phyloP scores from a whole-genome alignment of 495 filamentous ascomycete genomes.

The Aspergillus steynii region DNA sequence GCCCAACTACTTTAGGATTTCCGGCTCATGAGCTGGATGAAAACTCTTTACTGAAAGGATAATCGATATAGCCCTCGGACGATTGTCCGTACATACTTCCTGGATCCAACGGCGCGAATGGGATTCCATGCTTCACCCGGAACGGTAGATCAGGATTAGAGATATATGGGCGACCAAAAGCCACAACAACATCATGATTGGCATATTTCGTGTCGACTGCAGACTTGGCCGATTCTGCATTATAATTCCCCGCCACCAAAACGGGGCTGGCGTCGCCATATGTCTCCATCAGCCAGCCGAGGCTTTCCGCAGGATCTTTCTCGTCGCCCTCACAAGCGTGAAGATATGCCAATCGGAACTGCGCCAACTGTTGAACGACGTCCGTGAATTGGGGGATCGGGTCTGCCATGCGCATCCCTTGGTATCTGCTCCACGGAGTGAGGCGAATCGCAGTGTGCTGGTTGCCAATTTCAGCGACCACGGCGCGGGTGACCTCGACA shows the following conservation, averaged over 20 bases:
- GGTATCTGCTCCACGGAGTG: slow-evolving; percentile 59
- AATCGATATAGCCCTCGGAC: slow-evolving; percentile 58
- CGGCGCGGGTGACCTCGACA: slow-evolving; percentile 59
- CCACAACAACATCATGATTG: slow-evolving; percentile 46
- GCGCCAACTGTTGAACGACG: no score
- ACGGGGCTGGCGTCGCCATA: slow-evolving; percentile 44
- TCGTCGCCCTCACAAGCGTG: no score
- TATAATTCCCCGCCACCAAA: slow-evolving; percentile 58
- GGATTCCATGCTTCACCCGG: slow-evolving; percentile 52
- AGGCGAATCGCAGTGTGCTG: slow-evolving; percentile 58
- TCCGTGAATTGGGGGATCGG: slow-evolving; percentile 55
- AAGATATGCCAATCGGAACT: no score
- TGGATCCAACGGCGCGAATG: slow-evolving; percentile 53
- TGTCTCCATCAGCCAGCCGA: slow-evolving; percentile 15
- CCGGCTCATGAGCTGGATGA: no score
- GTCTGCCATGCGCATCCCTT: slow-evolving; percentile 59
- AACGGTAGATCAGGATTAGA: slow-evolving; percentile 67
- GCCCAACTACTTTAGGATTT: no score
- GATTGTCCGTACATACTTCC: slow-evolving; percentile 53
- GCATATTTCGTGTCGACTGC: slow-evolving; percentile 43
- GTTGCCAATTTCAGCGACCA: slow-evolving; percentile 59
- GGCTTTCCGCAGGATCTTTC: no score
- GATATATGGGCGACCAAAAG: slow-evolving; percentile 64
- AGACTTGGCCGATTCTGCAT: slow-evolving; percentile 40
- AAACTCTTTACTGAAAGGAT: slow-evolving; percentile 30